These are phyloP conservation scores for Boletus vermiculosoides DNA, from an alignment of 768 basidiomycete species.

Conservation along the genomic window DNA sequence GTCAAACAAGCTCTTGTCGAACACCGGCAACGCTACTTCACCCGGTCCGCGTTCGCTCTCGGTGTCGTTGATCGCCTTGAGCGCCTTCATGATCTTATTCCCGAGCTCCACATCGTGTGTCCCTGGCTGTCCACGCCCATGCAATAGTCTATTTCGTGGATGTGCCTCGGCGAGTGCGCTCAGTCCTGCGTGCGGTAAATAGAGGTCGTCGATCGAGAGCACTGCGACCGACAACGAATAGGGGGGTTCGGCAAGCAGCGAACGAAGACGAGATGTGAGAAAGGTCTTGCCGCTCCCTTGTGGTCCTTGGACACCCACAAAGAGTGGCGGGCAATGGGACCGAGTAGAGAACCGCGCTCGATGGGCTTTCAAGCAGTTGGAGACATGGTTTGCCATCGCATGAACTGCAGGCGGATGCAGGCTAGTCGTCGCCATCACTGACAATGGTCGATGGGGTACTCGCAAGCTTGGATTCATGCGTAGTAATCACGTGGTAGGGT, in stretches of 20 bases:
- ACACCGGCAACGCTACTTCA: constrained; percentile 63
- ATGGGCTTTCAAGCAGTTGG: constrained; percentile 35
- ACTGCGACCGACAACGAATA: constrained; percentile 56
- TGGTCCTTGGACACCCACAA: constrained; percentile 88
- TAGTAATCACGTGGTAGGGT: constrained; percentile 15
- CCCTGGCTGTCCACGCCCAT: constrained; percentile 89
- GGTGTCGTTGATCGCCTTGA: constrained; percentile 44
- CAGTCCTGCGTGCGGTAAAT: constrained; percentile 69
- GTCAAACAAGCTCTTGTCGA: constrained; percentile 79
- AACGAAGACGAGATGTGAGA: constrained; percentile 58
- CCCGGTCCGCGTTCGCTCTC: not conserved
- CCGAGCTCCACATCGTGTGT: constrained; percentile 85
- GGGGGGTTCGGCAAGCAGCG: constrained; percentile 42
- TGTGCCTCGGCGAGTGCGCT: constrained; percentile 46
- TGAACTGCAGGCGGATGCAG: constrained; percentile 35
- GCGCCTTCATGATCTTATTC: constrained; percentile 43
- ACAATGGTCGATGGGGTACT: not conserved
- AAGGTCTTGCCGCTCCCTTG: constrained; percentile 94
- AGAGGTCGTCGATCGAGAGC: constrained; percentile 83
- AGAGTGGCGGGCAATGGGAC: constrained; percentile 51
- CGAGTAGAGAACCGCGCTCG: constrained; percentile 19
- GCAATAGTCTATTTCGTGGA: constrained; percentile 63
- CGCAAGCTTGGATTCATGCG: not conserved
- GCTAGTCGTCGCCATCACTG: constrained; percentile 15
- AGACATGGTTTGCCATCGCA: constrained; percentile 40